phyloP scores from a whole-genome alignment of 768 basidiomycete species.

The Clavulina sp. region DNA sequence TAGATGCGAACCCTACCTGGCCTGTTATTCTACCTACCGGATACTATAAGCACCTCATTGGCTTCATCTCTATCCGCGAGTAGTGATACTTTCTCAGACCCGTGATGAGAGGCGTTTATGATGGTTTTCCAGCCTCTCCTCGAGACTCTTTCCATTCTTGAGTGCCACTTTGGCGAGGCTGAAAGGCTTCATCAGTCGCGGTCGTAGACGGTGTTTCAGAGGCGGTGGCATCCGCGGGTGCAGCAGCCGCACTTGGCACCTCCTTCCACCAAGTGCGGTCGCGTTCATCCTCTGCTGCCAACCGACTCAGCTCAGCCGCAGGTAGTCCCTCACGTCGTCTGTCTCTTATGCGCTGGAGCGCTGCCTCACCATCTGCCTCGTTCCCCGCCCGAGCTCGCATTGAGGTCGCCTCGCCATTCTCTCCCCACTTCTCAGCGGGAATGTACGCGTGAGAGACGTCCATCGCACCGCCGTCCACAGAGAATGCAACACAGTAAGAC shows the following conservation, averaged over 20 bases:
- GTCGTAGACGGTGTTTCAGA: constrained; percentile 11
- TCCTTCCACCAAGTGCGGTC: neutral
- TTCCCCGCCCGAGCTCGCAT: constrained; percentile 13
- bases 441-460: constrained; percentile 15
- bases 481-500: constrained; percentile 18
- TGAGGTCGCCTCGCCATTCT: constrained; percentile 7
- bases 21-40: too few species aligned
- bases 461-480: constrained; percentile 12
- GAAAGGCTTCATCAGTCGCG: constrained; percentile 2
- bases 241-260: constrained; percentile 14
- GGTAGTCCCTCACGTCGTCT: constrained; percentile 12
- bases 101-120: too few species aligned
- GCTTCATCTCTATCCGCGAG: too few species aligned
- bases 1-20: too few species aligned
- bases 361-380: constrained; percentile 13
- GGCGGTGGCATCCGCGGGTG: constrained; percentile 14
- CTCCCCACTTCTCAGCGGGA: constrained; percentile 8
- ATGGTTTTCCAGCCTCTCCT: constrained; percentile 15
- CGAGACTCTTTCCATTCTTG: constrained; percentile 20
- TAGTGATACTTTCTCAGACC: too few species aligned
- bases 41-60: too few species aligned
- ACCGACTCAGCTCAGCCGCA: constrained; percentile 4
- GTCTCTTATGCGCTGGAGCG: constrained; percentile 14
- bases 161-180: constrained; percentile 18
- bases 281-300: constrained; percentile 15